Evolutionary conservation across 148 eudicot species (phyloP).

Genomic region (Heliamphora exappendiculata): DNA sequence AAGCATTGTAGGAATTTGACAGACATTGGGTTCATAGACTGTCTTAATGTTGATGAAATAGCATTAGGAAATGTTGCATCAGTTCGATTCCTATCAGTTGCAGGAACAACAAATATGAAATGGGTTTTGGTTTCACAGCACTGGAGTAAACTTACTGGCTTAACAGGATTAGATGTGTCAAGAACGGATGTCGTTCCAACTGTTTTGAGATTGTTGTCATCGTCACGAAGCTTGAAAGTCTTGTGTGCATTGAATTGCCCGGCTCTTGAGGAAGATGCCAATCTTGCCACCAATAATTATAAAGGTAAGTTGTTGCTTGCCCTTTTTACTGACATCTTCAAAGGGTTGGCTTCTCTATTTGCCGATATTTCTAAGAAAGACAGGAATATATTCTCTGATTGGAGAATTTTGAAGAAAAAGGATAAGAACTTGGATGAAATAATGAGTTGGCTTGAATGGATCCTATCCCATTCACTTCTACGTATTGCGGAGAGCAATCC

Average conservation of each 20-base stretch:
- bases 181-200: conserved; percentile 63
- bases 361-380: conserved; percentile 49
- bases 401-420: conserved; percentile 50
- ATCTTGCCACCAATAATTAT: conserved; percentile 22
- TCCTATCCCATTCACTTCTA: conserved; percentile 71
- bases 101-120: conserved; percentile 68
- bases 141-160: conserved; percentile 63
- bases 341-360: conserved; percentile 54
- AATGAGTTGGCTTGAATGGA: conserved; percentile 90
- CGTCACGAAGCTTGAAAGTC: conserved; percentile 55
- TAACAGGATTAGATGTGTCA: conserved; percentile 83
- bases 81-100: conserved; percentile 61
- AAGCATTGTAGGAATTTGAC: conserved; percentile 48
- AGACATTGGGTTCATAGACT: conserved; percentile 82
- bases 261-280: conserved; percentile 57
- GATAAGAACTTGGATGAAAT: conserved; percentile 52
- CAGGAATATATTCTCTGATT: conserved; percentile 50
- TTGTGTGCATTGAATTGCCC: conserved; percentile 78
- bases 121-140: conserved; percentile 62
- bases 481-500: conserved; percentile 85
- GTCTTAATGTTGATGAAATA: conserved; percentile 65
- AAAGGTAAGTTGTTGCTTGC: conserved; percentile 64
- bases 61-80: conserved; percentile 63
- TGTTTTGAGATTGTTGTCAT: conserved; percentile 45
- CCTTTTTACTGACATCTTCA: conserved; percentile 48